phyloP scores from a whole-genome alignment of 106 monocot species.

The Ottelia alismoides region DNA sequence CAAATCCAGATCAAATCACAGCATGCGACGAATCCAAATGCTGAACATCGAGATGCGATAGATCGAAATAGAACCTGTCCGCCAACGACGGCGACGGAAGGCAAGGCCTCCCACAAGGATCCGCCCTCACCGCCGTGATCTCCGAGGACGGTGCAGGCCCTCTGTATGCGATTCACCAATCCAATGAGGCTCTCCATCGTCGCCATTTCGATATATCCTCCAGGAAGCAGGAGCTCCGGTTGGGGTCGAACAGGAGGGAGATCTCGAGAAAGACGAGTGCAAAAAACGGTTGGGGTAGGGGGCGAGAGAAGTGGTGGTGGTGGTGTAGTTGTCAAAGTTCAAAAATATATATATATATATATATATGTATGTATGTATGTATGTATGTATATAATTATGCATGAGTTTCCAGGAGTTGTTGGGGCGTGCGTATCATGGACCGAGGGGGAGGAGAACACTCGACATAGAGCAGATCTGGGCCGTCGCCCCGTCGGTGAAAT shows the following conservation, averaged over 20 bases:
- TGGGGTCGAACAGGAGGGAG: background rate
- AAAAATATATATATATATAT: no score
- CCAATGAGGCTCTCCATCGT: conserved; percentile 86
- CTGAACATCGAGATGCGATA: no score
- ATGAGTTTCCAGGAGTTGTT: no score
- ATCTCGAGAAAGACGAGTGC: background rate
- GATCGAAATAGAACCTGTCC: conserved; percentile 66
- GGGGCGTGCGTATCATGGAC: no score
- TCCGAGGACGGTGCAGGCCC: conserved; percentile 88
- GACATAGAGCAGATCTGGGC: no score
- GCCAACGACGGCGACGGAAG: conserved; percentile 81
- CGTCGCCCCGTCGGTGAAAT: no score
- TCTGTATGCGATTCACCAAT: conserved; percentile 84
- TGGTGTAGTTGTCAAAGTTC: background rate
- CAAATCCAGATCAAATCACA: background rate
- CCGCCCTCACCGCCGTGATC: conserved; percentile 61
- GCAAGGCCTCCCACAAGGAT: conserved; percentile 74
- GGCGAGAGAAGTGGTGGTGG: background rate
- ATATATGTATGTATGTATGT: no score
- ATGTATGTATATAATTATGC: no score
- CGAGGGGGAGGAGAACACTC: no score
- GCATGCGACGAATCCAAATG: no score
- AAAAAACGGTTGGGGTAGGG: background rate
- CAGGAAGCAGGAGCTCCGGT: background rate
- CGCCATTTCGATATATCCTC: conserved; percentile 41